Conservation (phyloP, 768 basidiomycete genomes). For the Boletus vermiculosoides region DNA sequence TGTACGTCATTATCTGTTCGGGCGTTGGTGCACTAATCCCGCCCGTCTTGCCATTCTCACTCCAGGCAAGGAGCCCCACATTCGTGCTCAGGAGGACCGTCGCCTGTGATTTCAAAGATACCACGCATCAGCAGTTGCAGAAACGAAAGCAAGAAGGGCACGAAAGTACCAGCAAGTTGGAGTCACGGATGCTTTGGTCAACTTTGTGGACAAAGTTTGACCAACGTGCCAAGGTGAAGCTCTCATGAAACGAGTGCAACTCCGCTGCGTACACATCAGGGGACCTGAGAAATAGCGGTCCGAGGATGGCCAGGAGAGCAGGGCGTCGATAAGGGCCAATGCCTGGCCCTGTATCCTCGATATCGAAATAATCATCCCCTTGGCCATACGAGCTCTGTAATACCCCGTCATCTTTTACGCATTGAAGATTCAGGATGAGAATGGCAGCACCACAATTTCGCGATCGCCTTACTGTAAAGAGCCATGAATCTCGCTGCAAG, state of each 20-base stretch:
- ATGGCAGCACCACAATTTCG: neutral
- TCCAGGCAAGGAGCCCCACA: conserved; percentile 25
- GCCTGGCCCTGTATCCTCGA: conserved; percentile 18
- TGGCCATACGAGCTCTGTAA: conserved; percentile 32
- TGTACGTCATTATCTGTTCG: conserved; percentile 27
- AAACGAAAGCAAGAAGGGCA: neutral
- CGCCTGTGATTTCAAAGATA: conserved; percentile 15
- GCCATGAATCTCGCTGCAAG: conserved; percentile 30
- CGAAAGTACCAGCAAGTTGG: conserved; percentile 27
- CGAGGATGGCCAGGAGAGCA: conserved; percentile 18
- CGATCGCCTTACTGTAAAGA: conserved; percentile 25
- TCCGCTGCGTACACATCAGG: conserved; percentile 31
- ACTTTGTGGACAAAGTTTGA: conserved; percentile 30
- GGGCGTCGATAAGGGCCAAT: conserved; percentile 22
- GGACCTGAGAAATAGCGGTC: conserved; percentile 24
- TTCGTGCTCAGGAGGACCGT: conserved; percentile 30
- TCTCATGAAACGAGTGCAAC: conserved; percentile 28
- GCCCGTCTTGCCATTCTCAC: neutral
- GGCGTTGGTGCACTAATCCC: conserved; percentile 12
- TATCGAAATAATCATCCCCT: conserved; percentile 32
- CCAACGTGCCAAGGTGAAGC: conserved; percentile 29
- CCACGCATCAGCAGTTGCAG: neutral
- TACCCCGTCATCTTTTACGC: conserved; percentile 24
- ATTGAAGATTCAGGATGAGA: neutral
- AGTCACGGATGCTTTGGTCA: conserved; percentile 32